Conservation (phyloP, 805 yeast species). For the Scheffersomyces stipitis region DNA sequence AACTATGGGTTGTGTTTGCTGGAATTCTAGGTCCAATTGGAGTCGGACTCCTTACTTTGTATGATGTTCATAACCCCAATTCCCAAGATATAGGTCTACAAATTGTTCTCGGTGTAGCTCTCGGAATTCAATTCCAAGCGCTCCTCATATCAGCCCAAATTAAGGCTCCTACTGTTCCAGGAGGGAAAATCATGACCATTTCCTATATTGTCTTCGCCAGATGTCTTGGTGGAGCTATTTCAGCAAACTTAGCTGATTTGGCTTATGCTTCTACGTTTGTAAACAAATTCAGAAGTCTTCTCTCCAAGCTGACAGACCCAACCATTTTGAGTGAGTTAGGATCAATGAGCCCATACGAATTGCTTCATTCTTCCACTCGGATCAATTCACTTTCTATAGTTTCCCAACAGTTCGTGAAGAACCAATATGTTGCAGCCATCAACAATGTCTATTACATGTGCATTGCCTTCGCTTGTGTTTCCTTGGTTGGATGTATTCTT, state of each 20-base stretch:
- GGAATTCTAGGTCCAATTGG: conserved; percentile 11
- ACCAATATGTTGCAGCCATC: conserved; percentile 10
- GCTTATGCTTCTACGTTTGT: not conserved
- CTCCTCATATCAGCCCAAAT: conserved; percentile 14
- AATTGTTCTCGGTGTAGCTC: conserved; percentile 14
- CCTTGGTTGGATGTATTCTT: conserved; percentile 7
- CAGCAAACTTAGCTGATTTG: conserved; percentile 1
- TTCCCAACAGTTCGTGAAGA: conserved; percentile 2
- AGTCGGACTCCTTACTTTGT: conserved; percentile 5
- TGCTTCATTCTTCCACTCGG: conserved; percentile 9
- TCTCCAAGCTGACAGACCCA: not conserved
- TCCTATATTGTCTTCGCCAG: conserved; percentile 12
- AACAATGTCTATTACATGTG: conserved; percentile 7
- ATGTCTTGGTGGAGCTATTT: conserved; percentile 1
- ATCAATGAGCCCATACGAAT: conserved; percentile 1
- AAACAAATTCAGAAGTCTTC: not conserved
- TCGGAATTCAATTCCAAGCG: conserved; percentile 15
- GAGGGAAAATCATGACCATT: conserved; percentile 12
- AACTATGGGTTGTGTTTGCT: conserved; percentile 9
- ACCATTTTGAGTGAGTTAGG: conserved; percentile 3
- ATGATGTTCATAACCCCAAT: conserved; percentile 4
- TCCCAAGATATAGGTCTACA: conserved; percentile 10
- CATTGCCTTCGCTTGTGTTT: conserved; percentile 6
- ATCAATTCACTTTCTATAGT: conserved; percentile 8
- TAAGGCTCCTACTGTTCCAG: conserved; percentile 13